Base-by-base conservation (phyloP, 169 alveolate species). In the Eimeria tenella region DNA sequence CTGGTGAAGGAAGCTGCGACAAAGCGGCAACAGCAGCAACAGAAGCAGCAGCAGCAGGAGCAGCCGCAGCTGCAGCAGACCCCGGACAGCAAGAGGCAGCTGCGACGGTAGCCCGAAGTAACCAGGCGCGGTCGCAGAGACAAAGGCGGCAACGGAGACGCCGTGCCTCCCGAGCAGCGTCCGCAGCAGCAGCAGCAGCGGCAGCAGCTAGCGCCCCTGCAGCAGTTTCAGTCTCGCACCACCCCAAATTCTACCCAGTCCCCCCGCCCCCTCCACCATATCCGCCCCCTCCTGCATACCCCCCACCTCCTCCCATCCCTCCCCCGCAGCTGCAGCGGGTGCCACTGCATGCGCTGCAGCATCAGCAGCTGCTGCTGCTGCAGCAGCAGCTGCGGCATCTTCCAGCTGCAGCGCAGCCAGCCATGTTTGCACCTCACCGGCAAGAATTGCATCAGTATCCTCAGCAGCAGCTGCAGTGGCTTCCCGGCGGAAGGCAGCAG, bases 11-110 rank as follows among this genome's bases (percentile, higher is more conserved):
- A 52, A 31, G 42, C 42, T 31, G 42, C 3, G 21, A 58, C 19
- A 58, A 68, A 17, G 77, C 1, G 31, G 77, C 77, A n/a, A 13
- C 77, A 58, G n/a, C 77, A 7, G 89, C 70, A 21, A 56, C 53
- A 79, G 71, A 4, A 55, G 88, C 88, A 79, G 88, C 88, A 79
- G 65, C 88, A 17, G 71, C 49, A 53, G 53, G 25, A 55, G 52
- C 65, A 55, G 52, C 53, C 1, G 88, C 71, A 79, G 42, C 71
- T 5, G 42, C 68, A 53, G 52, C 65, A 81, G 56, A n/a, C 31
- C 73, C 60, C n/a, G 86, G 11, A 75, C 42, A 23, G 17, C 19
- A 53, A 49, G 65, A n/a, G 50, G 86, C 86, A 21, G 65, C 68
- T n/a, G 10, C 86, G 17, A 23, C 60, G 9, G 86, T 5, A n/a